Percentiles rank a stretch among this genome's conserved stretches.
phyloP scores from a whole-genome alignment of 106 monocot species.

The Dendrobium catenatum region DNA sequence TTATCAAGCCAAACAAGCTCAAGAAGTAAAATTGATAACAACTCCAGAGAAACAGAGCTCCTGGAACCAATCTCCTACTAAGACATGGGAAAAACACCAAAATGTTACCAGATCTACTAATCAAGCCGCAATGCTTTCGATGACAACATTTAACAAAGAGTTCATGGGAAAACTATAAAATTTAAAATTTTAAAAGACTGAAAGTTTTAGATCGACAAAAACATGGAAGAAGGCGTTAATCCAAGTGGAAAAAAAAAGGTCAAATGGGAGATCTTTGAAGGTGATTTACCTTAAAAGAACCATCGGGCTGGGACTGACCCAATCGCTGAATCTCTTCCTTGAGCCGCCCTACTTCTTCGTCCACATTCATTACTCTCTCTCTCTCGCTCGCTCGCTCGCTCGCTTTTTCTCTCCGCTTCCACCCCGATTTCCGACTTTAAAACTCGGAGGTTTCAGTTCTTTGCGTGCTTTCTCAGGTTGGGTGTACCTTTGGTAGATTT shows the following conservation, averaged over 20 bases:
- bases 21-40: no score
- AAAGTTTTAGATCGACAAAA: neutral
- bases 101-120: neutral
- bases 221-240: neutral
- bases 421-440: neutral
- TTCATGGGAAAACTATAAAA: neutral
- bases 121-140: neutral
- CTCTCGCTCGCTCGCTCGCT: neutral
- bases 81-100: neutral
- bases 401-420: neutral
- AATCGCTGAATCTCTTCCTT: constrained; percentile 65
- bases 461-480: no score
- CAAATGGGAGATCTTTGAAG: neutral
- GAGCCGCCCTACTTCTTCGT: constrained; percentile 55
- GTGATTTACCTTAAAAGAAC: constrained; percentile 42
- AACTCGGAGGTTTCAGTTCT: no score
- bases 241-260: neutral
- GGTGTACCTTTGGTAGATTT: no score
- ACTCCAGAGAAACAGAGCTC: neutral
- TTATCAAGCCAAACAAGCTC: no score
- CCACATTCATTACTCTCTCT: constrained; percentile 36
- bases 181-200: no score
- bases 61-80: neutral
- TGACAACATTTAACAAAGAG: neutral
- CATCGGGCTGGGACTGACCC: constrained; percentile 42